Base-by-base conservation (phyloP, 108 stramenopile genomes). In the Bacterosira constricta region DNA sequence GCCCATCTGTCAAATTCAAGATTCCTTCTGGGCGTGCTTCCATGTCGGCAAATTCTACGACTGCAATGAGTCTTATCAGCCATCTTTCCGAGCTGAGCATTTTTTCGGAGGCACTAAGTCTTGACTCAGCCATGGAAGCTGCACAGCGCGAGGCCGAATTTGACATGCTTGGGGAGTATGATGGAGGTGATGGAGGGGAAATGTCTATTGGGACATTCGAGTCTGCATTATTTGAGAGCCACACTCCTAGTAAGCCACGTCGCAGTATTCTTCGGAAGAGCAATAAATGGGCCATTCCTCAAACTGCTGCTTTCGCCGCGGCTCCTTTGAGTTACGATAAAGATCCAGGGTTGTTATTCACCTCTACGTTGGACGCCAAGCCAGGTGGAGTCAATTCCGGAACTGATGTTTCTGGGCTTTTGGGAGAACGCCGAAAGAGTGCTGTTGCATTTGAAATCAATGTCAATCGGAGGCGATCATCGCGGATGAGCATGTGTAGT, bases 301-400 rank as follows among this genome's bases (percentile, higher is more conserved):
- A 53, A 7, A 50, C 4, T 6, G 47, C 30, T 54, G 30, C 51
- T 30, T 35, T 63, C 37, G 41, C 57, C 6, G 23, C 52, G 1
- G 75, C 75, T 42, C 27, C 66, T 25, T 15, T 62, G 41, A 61
- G 37, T 20, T 51, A 66, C 6, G 17, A 49, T 52, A 12, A 38
- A 18, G 70, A 79, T 71, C 78, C 66, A 15, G 78, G 78, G 21
- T 35, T 79, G 65, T 37, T 79, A 6, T 79, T 79, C 60, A 79
- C 78, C 10, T 79, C 78, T 2, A 79, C 78, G 9, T 67, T 79
- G 31, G 78, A 79, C 53, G 30, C 78, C 26, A 79, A 66, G 38
- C 78, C 78, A 13, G 70, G 70, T 18, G 78, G 78, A 27, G 21
- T 79, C 32, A 79, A 79, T 67, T 32, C 70, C 6, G 78, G 78